These are phyloP conservation scores for Pichia occidentalis DNA, from an alignment of 805 yeast genomes.

Conservation along the genomic window DNA sequence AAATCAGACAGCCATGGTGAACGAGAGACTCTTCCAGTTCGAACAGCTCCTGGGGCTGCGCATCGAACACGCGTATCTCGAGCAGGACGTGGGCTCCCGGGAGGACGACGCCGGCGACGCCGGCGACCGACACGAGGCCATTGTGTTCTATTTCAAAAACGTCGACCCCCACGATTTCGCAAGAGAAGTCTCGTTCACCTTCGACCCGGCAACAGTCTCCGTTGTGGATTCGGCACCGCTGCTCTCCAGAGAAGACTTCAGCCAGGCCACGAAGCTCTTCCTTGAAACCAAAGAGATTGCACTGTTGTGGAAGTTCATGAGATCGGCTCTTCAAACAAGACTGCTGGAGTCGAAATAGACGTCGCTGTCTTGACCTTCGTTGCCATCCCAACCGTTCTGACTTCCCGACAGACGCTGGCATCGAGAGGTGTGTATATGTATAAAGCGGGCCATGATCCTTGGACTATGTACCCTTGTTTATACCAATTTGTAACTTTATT, in stretches of 20 bases:
- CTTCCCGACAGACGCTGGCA: no score
- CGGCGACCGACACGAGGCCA: conserved; percentile 26
- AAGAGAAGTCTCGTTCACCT: conserved; percentile 37
- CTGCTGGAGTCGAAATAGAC: conserved; percentile 6
- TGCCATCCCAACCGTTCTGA: no score
- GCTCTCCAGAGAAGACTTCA: conserved; percentile 21
- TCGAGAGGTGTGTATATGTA: no score
- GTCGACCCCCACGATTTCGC: conserved; percentile 40
- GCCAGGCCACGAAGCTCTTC: conserved; percentile 20
- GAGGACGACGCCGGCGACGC: conserved; percentile 20
- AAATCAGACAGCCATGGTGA: conserved; percentile 34
- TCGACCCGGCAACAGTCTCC: conserved; percentile 33
- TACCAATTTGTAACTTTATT: no score
- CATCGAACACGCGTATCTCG: conserved; percentile 31
- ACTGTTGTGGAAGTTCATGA: conserved; percentile 30
- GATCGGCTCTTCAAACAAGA: conserved; percentile 19
- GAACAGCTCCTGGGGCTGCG: conserved; percentile 43
- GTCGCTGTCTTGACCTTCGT: background rate
- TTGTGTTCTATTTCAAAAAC: conserved; percentile 39
- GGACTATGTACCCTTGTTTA: no score
- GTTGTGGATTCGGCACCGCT: conserved; percentile 33
- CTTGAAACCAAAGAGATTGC: conserved; percentile 27
- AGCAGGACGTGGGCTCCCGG: background rate
- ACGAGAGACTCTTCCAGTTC: conserved; percentile 37
- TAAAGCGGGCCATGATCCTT: no score